A percentile compares a stretch with the other conserved stretches of the same genome.
Evolutionary conservation across 192 early-diverging fungal genomes (phyloP).

Genomic region (Backusella macrospora): DNA sequence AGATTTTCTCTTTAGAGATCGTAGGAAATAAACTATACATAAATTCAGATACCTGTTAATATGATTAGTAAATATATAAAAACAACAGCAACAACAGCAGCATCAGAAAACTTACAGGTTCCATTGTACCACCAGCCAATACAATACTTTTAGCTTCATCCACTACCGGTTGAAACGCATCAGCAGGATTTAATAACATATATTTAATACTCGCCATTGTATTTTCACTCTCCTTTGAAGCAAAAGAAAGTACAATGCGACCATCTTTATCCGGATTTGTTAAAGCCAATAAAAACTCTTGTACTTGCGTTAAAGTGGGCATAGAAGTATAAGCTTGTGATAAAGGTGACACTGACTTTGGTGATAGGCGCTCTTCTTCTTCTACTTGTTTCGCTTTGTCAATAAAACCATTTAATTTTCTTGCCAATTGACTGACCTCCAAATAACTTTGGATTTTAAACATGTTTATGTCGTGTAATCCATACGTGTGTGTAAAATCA

Average conservation of each 20-base stretch:
- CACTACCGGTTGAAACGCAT: conserved; percentile 75
- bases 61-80: too few relatives aligned
- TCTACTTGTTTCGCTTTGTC: conserved; percentile 36
- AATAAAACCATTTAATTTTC: conserved; percentile 64
- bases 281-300: conserved; percentile 59
- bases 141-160: conserved; percentile 81
- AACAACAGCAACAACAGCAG: too few relatives aligned
- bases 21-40: conserved; percentile 57
- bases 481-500: conserved; percentile 69
- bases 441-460: conserved; percentile 77
- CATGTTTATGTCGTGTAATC: conserved; percentile 82
- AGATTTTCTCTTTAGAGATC: conserved; percentile 49
- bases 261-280: conserved; percentile 71
- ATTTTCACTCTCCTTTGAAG: conserved; percentile 4
- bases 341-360: background rate
- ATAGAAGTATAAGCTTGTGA: conserved; percentile 28
- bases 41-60: conserved; percentile 52
- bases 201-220: conserved; percentile 64
- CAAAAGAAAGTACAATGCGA: conserved; percentile 57
- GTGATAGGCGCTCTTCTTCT: conserved; percentile 1
- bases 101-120: conserved; percentile 67
- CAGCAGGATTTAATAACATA: conserved; percentile 83
- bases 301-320: conserved; percentile 47
- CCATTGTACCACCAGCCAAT: conserved; percentile 93
- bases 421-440: conserved; percentile 65